Evolutionary conservation across 1,139 yeast species (phyloP), one percentile per base, ranked within the genome.

Genomic region (Scheffersomyces lignicola): DNA sequence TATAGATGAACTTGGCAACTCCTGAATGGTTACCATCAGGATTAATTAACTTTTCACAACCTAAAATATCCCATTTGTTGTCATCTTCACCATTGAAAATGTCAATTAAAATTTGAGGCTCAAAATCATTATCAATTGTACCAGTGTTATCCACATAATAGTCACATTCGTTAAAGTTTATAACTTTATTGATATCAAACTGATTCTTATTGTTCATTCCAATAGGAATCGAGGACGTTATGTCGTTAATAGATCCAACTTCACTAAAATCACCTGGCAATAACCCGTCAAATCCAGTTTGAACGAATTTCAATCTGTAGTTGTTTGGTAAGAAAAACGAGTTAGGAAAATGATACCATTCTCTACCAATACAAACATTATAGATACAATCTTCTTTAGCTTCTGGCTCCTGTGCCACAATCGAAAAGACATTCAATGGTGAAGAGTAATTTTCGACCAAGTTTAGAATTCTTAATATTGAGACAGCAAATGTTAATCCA

Each of bases 281-380:
- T 39, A 90, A 64, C 0, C 97, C 97, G 52, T 81, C 78, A 58
- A 90, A 90, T 2, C 94, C 95, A 39, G 89, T 81, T 39, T 69
- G 66, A 7, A 86, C 78, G 56, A 87, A 90, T 46, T 67, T 66
- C 18, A 88, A 60, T 42, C 96, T 65, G 40, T 74, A 62, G 23
- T 73, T 69, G 14, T 66, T 62, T 2, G 85, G 83, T 16, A 90
- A 62, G 52, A 89, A 86, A 55, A 89, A 84, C 0, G 97, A 89
- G 1, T 85, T 80, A 9, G 97, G 97, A 60, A 68, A 90, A 52
- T 92, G 86, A 52, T 88, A 88, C 97, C 97, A 90, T 61, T 92
- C 97, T 41, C 96, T 76, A 2, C 96, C 97, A 15, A 86, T 72
- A 56, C 97, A 92, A 0, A 90, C 82, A 45, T 78, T 82, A 16